Percentiles rank a stretch among this genome's conserved stretches.
These are phyloP conservation scores for Tetratostichococcus sp. DNA, from an alignment of 139 green algal genomes.

Conservation along the genomic window DNA sequence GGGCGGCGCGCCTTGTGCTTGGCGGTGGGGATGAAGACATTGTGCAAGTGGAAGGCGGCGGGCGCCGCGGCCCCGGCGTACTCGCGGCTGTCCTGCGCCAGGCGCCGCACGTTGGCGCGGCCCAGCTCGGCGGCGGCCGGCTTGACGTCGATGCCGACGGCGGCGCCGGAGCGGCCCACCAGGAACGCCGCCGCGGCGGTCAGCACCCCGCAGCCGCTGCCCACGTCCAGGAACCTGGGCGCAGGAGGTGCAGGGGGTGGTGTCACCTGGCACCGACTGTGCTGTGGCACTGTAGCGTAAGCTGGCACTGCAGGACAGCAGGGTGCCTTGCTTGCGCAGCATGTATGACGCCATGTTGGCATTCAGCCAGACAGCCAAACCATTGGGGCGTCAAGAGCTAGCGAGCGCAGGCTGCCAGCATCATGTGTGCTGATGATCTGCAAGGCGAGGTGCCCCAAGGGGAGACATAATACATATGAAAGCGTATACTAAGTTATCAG, in stretches of 20 bases:
- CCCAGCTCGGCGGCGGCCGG: conserved; percentile 24
- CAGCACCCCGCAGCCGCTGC: conserved; percentile 56
- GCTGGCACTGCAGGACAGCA: too few species aligned
- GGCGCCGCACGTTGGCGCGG: conserved; percentile 15
- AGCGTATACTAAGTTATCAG: neutral
- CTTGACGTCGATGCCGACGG: conserved; percentile 52
- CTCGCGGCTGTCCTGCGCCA: conserved; percentile 23
- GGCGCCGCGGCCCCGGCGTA: conserved; percentile 26
- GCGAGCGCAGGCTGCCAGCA: too few species aligned
- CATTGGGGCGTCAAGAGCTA: too few species aligned
- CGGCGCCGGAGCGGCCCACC: conserved; percentile 22
- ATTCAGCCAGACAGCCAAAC: too few species aligned
- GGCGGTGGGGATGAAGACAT: conserved; percentile 49
- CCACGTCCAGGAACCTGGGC: conserved; percentile 58
- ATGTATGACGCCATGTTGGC: too few species aligned
- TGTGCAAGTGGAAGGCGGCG: conserved; percentile 34
- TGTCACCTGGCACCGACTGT: too few species aligned
- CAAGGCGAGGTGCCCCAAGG: too few species aligned
- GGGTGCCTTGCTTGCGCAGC: too few species aligned
- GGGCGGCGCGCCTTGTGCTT: neutral
- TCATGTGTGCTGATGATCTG: too few species aligned
- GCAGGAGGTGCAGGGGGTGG: too few species aligned
- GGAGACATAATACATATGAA: too few species aligned
- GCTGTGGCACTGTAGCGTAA: too few species aligned
- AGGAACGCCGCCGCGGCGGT: conserved; percentile 47